Base-by-base conservation (phyloP, 495 filamentous ascomycete genomes). In the Trichoderma gamsii region DNA sequence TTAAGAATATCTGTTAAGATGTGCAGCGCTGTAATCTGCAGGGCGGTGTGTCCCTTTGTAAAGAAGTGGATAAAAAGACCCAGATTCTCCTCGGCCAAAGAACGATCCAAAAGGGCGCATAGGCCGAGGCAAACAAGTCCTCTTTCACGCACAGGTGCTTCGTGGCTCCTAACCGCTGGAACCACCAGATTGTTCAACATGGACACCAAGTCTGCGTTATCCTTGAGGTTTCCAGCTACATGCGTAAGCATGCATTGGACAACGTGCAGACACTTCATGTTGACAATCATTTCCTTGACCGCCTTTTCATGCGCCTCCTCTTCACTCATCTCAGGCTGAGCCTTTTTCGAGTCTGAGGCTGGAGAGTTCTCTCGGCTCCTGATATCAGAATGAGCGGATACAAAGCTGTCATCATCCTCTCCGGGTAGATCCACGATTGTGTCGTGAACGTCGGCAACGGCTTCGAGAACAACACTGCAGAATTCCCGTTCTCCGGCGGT, bases 171-270 rank as follows among this genome's bases (percentile, higher is more conserved):
- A 25, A 97, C 93, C 52, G 95, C 96, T 6, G 96, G 96, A 1
- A 98, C 92, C 49, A 99, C 90, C 4, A 98, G 85, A 73, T 96
- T 97, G 77, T 99, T 97, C 52, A 98, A 83, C 91, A 97, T 97
- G 38, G 91, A 90, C 2, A 96, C 91, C 16, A 99, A 79, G 72
- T 96, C 87, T 69, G 88, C 87, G 76, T 97, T 97, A 61, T 90
- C 81, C 76, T 97, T 93, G 38, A 98, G 81, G 67, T 89, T 87
- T 25, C 92, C 90, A 66, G 90, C 80, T 2, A 97, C 90, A 72
- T 97, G 95, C 74, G 96, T 87, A 52, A 99, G 83, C 93, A 97
- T 97, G 82, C 92, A 98, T 72, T 96, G 92, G 27, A 96, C 93
- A 71, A 99, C 97, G 73, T 97, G 92, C 44, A 99, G 84, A 79